A percentile compares a stretch with the other conserved stretches of the same genome.
These are phyloP conservation scores for Auriculariales sp. DNA, from an alignment of 768 basidiomycete genomes.

Conservation along the genomic window DNA sequence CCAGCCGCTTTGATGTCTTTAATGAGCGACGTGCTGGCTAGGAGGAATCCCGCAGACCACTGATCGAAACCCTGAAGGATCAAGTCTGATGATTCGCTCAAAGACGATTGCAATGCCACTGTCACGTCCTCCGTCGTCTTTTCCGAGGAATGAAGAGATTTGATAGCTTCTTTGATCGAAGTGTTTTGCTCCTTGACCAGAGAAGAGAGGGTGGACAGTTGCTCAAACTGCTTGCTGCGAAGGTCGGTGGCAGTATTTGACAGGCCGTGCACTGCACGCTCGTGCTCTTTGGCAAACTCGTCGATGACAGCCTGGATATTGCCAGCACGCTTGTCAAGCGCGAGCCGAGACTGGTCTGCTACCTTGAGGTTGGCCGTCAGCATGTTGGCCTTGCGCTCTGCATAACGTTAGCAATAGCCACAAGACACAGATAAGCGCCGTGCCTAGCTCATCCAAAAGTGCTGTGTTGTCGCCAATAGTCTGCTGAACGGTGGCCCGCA, in stretches of 20 bases:
- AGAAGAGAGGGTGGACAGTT: conserved; percentile 32
- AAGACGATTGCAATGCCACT: conserved; percentile 26
- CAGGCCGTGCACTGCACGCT: conserved; percentile 38
- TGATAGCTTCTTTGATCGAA: conserved; percentile 31
- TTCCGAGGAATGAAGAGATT: conserved; percentile 40
- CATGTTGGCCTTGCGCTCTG: conserved; percentile 61
- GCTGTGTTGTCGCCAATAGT: conserved; percentile 54
- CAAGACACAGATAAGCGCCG: conserved; percentile 10
- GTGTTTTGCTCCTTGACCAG: conserved; percentile 45
- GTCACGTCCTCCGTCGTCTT: conserved; percentile 38
- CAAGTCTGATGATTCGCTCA: conserved; percentile 38
- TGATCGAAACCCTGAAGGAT: conserved; percentile 17
- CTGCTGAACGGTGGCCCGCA: conserved; percentile 54
- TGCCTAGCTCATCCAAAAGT: conserved; percentile 76
- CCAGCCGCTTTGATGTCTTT: conserved; percentile 13
- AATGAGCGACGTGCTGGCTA: conserved; percentile 11
- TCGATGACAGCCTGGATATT: conserved; percentile 42
- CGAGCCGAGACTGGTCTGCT: conserved; percentile 46
- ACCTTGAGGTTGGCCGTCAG: conserved; percentile 50
- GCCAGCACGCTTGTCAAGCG: conserved; percentile 38
- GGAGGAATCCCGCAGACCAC: conserved; percentile 12
- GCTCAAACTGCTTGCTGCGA: conserved; percentile 39
- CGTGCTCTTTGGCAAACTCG: conserved; percentile 43
- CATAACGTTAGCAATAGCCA: neutral
- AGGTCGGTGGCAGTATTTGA: conserved; percentile 42